phyloP scores from a whole-genome alignment of 345 rosid genomes.

The Acer negundo region DNA sequence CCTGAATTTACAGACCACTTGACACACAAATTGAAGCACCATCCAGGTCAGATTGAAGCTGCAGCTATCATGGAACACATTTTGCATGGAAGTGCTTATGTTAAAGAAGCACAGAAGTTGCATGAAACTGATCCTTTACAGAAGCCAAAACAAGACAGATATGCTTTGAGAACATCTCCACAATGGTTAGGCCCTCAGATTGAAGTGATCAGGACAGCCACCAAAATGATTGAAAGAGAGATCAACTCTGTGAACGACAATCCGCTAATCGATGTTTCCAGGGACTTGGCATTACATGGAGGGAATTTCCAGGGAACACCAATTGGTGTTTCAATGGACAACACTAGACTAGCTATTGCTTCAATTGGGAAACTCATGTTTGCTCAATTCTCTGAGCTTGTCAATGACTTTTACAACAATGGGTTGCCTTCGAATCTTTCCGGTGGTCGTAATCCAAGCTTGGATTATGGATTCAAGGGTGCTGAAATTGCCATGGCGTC shows the following conservation, averaged over 20 bases:
- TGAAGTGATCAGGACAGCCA: slow-evolving; percentile 66
- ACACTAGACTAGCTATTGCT: slow-evolving; percentile 64
- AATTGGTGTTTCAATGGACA: slow-evolving; percentile 86
- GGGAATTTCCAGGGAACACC: slow-evolving; percentile 92
- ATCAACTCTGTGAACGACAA: slow-evolving; percentile 82
- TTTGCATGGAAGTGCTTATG: slow-evolving; percentile 61
- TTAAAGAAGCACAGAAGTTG: slow-evolving; percentile 55
- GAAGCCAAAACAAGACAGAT: slow-evolving; percentile 75
- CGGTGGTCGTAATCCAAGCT: slow-evolving; percentile 59
- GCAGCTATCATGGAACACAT: slow-evolving; percentile 84
- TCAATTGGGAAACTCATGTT: slow-evolving; percentile 79
- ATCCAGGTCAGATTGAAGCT: slow-evolving; percentile 80
- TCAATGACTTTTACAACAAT: slow-evolving; percentile 78
- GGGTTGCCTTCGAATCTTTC: slow-evolving; percentile 75
- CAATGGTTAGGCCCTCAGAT: slow-evolving; percentile 87
- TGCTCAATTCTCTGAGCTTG: slow-evolving; percentile 78
- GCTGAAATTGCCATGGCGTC: slow-evolving; percentile 90
- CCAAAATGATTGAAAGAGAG: slow-evolving; percentile 73
- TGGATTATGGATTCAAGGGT: slow-evolving; percentile 81
- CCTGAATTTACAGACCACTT: slow-evolving; percentile 78
- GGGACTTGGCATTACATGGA: slow-evolving; percentile 71
- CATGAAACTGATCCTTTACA: slow-evolving; percentile 72
- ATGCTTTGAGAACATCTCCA: slow-evolving; percentile 75
- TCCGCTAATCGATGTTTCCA: slow-evolving; percentile 71
- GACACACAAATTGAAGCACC: slow-evolving; percentile 73